A percentile compares a stretch with the other conserved stretches of the same genome.
phyloP scores from a whole-genome alignment of 495 filamentous ascomycete species.

The Sphaerosporella brunnea region DNA sequence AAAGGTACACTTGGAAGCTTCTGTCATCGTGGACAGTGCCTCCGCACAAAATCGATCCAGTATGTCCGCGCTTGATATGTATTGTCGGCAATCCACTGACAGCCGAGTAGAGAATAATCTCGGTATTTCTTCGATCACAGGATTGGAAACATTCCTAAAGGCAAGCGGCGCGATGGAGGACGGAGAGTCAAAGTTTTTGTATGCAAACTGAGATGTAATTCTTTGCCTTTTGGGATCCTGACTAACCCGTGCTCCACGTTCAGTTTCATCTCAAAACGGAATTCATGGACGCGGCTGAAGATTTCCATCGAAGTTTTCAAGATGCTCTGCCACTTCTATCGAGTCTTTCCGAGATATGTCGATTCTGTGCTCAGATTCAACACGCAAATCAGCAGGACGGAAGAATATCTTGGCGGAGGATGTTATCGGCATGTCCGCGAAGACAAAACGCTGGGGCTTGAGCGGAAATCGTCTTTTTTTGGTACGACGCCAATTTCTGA shows the following conservation, averaged over 20 bases:
- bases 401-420: not conserved
- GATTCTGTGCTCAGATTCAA: conserved; percentile 1
- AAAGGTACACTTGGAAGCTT: not conserved
- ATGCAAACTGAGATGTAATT: not conserved
- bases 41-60: not conserved
- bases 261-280: conserved; percentile 3
- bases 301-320: conserved; percentile 6
- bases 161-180: not conserved
- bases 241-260: too few species aligned
- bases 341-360: conserved; percentile 5
- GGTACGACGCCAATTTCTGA: not conserved
- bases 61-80: too few species aligned
- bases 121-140: not conserved
- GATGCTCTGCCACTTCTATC: conserved; percentile 4
- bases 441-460: not conserved
- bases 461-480: not conserved
- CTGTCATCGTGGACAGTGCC: not conserved
- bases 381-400: not conserved
- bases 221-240: too few species aligned
- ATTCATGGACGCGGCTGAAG: conserved; percentile 6
- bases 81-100: not conserved
- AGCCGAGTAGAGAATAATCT: not conserved
- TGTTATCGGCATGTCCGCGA: not conserved
- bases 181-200: not conserved
- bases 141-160: not conserved